phyloP scores from a whole-genome alignment of 108 stramenopile species.

The Skeletonema marinoi region DNA sequence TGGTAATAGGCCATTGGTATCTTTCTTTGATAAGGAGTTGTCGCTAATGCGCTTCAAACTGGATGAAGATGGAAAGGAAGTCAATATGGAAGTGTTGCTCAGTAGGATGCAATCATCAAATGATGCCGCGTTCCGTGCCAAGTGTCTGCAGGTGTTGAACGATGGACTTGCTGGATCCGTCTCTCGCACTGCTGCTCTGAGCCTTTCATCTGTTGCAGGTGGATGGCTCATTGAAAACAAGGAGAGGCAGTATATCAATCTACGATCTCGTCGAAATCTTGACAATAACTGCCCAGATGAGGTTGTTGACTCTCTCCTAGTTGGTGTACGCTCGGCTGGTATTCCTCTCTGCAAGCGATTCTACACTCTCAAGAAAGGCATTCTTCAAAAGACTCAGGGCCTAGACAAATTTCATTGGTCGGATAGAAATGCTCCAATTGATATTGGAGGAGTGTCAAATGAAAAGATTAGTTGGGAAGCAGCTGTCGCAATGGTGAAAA shows the following conservation, averaged over 20 bases:
- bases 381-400: slow-evolving; percentile 44
- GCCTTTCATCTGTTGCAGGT: slow-evolving; percentile 37
- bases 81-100: slow-evolving; percentile 54
- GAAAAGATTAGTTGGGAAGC: slow-evolving; percentile 50
- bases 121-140: slow-evolving; percentile 40
- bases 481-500: slow-evolving; percentile 46
- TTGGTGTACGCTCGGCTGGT: slow-evolving; percentile 46
- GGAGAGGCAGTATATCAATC: slow-evolving; percentile 38
- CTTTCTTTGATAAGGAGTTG: slow-evolving; percentile 52
- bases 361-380: slow-evolving; percentile 47
- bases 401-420: slow-evolving; percentile 48
- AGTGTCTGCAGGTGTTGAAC: slow-evolving; percentile 43
- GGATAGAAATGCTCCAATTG: slow-evolving; percentile 56
- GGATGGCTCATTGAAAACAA: slow-evolving; percentile 55
- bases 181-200: slow-evolving; percentile 35
- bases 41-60: slow-evolving; percentile 43
- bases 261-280: slow-evolving; percentile 45
- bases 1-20: slow-evolving; percentile 38
- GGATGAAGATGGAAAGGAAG: slow-evolving; percentile 17
- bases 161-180: slow-evolving; percentile 35
- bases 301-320: slow-evolving; percentile 41
- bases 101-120: slow-evolving; percentile 40
- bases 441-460: slow-evolving; percentile 35
- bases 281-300: slow-evolving; percentile 57
- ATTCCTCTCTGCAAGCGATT: slow-evolving; percentile 48